Evolutionary conservation across 768 basidiomycete species (phyloP).

Genomic region (Vararia minispora): DNA sequence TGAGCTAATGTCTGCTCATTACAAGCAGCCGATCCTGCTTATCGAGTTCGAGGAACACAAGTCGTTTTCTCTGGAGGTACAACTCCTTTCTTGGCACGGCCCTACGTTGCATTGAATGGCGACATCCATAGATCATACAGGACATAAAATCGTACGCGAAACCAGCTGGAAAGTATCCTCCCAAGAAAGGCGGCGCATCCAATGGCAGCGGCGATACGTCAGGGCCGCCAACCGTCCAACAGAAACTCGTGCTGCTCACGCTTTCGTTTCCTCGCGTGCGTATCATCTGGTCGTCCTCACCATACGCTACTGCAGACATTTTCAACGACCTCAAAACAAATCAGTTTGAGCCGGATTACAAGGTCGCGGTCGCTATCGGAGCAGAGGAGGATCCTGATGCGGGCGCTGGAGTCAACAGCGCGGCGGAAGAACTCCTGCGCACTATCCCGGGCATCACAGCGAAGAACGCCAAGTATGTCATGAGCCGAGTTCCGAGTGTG

Average conservation of each 20-base stretch:
- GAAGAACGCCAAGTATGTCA: slow-evolving; percentile 79
- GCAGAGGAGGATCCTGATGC: slow-evolving; percentile 62
- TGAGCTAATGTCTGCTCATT: slow-evolving; percentile 92
- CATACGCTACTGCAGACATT: slow-evolving; percentile 84
- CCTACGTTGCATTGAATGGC: neutral
- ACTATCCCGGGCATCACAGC: slow-evolving; percentile 75
- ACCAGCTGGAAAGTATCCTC: slow-evolving; percentile 42
- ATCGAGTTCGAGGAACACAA: slow-evolving; percentile 99
- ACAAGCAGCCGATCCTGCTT: slow-evolving; percentile 85
- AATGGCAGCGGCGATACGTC: slow-evolving; percentile 20
- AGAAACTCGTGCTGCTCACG: slow-evolving; percentile 85
- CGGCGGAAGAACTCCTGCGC: slow-evolving; percentile 75
- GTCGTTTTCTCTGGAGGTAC: slow-evolving; percentile 80
- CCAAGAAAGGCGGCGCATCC: slow-evolving; percentile 32
- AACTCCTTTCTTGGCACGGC: slow-evolving; percentile 10
- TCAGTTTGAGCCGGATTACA: slow-evolving; percentile 69
- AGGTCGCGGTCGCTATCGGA: slow-evolving; percentile 68
- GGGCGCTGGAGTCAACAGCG: slow-evolving; percentile 58
- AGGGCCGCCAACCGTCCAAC: slow-evolving; percentile 56
- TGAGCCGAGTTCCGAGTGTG: slow-evolving; percentile 69
- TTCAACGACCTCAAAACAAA: slow-evolving; percentile 85
- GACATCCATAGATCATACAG: slow-evolving; percentile 37
- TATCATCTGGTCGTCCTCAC: slow-evolving; percentile 96
- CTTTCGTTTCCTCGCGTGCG: slow-evolving; percentile 86
- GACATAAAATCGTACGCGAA: slow-evolving; percentile 63